Percentiles rank a stretch among this genome's conserved stretches.
These are phyloP conservation scores for Euphorbia tirucalli DNA, from an alignment of 345 rosid genomes.

Conservation along the genomic window DNA sequence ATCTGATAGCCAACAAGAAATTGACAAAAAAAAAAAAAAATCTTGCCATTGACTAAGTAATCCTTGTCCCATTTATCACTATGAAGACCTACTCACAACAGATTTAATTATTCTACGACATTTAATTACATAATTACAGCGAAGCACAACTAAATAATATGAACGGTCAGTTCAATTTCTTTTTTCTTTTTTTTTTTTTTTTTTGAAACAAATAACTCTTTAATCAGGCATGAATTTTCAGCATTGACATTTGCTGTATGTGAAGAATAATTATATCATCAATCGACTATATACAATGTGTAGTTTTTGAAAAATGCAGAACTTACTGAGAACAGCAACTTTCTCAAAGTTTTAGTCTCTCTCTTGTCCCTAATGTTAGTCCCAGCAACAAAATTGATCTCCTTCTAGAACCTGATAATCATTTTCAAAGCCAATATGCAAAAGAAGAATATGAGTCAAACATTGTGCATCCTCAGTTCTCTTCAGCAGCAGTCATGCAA, in stretches of 20 bases:
- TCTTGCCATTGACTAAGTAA: too few species aligned
- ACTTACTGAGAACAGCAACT: neutral
- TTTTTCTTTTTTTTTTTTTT: too few species aligned
- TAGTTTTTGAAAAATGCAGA: conserved; percentile 1
- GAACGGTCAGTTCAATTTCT: too few species aligned
- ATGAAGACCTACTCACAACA: too few species aligned
- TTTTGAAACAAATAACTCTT: too few species aligned
- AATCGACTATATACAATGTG: conserved; percentile 5
- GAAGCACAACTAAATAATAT: too few species aligned
- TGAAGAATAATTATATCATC: neutral
- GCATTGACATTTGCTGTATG: neutral
- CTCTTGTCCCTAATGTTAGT: neutral
- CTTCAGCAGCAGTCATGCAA: conserved; percentile 8
- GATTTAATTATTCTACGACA: too few species aligned
- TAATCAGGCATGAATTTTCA: neutral
- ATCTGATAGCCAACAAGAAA: too few species aligned
- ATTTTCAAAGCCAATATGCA: neutral
- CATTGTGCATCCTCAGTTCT: neutral
- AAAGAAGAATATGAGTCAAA: neutral
- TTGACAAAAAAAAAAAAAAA: too few species aligned
- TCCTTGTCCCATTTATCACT: too few species aligned
- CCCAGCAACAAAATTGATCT: conserved; percentile 3
- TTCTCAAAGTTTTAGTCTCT: neutral
- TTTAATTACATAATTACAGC: too few species aligned
- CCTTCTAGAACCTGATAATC: neutral